Base-by-base conservation (phyloP, 2,329 filamentous ascomycete genomes). In the Fusarium anguioides region DNA sequence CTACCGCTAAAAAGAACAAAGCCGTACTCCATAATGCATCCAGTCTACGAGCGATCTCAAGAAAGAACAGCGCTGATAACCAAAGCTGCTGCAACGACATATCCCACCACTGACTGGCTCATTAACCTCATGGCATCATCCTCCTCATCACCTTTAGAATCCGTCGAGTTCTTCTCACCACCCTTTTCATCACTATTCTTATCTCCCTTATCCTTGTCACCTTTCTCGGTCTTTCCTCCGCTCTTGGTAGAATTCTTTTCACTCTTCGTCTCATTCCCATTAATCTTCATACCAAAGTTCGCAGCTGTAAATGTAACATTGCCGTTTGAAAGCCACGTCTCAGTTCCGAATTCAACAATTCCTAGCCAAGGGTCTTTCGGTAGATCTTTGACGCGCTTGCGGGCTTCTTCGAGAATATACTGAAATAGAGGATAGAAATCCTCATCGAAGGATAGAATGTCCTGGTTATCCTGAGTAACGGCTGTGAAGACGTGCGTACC, bases 271-370 rank as follows among this genome's bases (percentile, higher is more conserved):
- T 37, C 37, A 1, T 61, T 54, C 0, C 57, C 60, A 8, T 69
- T 62, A 6, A 72, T 21, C 9, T 56, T 27, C 71, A 73, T 73
- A 3, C 31, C 55, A 29, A 72, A 73, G 21, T 73, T 69, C 2
- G 71, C 69, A 8, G 71, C 69, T 9, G 68, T 73, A 6, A 73
- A 73, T 0, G 71, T 73, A 0, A 71, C 71, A 20, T 73, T 73
- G 2, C 69, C 71, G 1, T 57, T 48, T 0, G 71, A 73, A 11
- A 68, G 39, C 71, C 71, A 73, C 3, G 71, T 73, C 23, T 73
- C 71, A 0, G 71, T 64, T 3, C 71, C 71, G 8, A 73, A 73
- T 29, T 73, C 71, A 1, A 73, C 53, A 1, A 73, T 60, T 0
- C 71, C 71, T 0, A 73, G 2, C 31, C 57, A 73, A 3, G 71